phyloP scores from a whole-genome alignment of 139 green algal species.

The Ettlia oleoabundans region DNA sequence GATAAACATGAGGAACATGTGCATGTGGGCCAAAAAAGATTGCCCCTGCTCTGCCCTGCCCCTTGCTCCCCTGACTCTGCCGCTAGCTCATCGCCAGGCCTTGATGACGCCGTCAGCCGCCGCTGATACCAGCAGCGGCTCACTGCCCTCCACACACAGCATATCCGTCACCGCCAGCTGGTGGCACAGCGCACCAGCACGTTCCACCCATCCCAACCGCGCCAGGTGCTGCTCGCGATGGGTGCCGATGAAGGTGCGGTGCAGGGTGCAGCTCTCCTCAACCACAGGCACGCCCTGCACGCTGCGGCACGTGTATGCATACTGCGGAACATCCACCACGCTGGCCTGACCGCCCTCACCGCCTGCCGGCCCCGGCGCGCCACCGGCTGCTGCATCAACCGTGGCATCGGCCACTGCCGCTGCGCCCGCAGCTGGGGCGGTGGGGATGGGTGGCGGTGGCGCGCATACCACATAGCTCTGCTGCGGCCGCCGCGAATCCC shows the following conservation, averaged over 20 bases:
- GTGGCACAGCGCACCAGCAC: conserved; percentile 54
- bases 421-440: conserved; percentile 17
- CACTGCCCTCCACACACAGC: conserved; percentile 46
- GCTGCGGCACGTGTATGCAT: conserved; percentile 50
- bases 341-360: neutral
- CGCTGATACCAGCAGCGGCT: conserved; percentile 75
- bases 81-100: conserved; percentile 77
- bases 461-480: conserved; percentile 71
- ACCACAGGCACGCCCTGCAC: conserved; percentile 63
- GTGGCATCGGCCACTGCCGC: conserved; percentile 13
- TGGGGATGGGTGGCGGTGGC: conserved; percentile 42
- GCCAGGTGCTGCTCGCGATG: conserved; percentile 19
- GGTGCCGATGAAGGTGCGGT: neutral
- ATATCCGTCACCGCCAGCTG: conserved; percentile 67
- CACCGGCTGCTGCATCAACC: neutral
- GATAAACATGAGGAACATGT: too few species aligned
- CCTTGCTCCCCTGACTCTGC: too few species aligned
- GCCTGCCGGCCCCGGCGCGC: neutral
- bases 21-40: too few species aligned
- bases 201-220: conserved; percentile 29
- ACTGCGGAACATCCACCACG: conserved; percentile 51
- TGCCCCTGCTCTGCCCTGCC: too few species aligned
- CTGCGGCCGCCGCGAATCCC: conserved; percentile 65
- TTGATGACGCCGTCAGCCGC: conserved; percentile 85
- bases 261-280: conserved; percentile 62